Evolutionary conservation across 2,329 filamentous ascomycete species (phyloP).

Genomic region (Scortechinia acanthostroma): DNA sequence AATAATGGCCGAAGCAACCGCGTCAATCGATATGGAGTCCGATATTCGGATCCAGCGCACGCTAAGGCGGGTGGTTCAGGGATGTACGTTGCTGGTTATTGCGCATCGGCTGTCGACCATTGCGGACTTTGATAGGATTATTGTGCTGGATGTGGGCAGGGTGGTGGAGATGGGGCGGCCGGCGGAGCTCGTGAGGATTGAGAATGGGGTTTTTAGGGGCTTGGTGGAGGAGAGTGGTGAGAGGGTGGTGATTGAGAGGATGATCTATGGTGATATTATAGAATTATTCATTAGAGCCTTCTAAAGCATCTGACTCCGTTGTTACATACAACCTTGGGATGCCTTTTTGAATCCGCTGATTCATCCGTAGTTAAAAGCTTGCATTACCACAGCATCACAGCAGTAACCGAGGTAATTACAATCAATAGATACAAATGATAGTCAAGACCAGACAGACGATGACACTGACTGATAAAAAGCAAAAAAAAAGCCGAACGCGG

Average conservation of each 20-base stretch:
- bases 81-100: slow-evolving; percentile 49
- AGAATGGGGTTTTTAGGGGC: background rate
- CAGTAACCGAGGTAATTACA: too few relatives aligned
- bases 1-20: slow-evolving; percentile 30
- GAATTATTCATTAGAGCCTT: too few relatives aligned
- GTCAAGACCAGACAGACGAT: too few relatives aligned
- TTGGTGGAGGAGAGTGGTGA: background rate
- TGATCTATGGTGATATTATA: too few relatives aligned
- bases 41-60: slow-evolving; percentile 48
- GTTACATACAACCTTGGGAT: too few relatives aligned
- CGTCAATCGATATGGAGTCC: slow-evolving; percentile 45
- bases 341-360: too few relatives aligned
- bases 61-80: slow-evolving; percentile 34
- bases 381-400: too few relatives aligned
- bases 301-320: too few relatives aligned
- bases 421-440: too few relatives aligned
- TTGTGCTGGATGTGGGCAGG: slow-evolving; percentile 38
- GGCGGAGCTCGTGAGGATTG: slow-evolving; percentile 23
- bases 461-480: too few relatives aligned
- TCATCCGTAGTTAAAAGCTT: too few relatives aligned
- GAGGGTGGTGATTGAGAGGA: background rate
- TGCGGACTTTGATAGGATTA: slow-evolving; percentile 40
- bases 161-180: slow-evolving; percentile 33
- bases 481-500: slow-evolving; percentile 16
- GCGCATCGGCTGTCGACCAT: slow-evolving; percentile 39